Base-by-base conservation (phyloP, 176 grass and related monocot species). In the Phoenix roebelenii region DNA sequence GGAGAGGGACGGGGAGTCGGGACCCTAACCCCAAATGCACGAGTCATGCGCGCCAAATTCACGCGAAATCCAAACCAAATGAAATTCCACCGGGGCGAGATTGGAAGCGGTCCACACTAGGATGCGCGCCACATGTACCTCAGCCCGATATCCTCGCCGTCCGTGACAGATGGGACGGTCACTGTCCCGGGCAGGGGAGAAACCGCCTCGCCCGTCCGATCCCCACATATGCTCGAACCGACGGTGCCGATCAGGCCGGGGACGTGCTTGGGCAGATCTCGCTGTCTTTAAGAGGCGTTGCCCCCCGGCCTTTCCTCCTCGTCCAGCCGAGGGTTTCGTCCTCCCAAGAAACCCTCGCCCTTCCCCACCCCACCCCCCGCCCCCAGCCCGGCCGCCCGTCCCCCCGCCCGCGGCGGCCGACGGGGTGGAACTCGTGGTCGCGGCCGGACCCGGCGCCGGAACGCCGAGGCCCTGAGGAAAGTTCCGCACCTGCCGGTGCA, bases 101-200 rank as follows among this genome's bases (percentile, higher is more conserved):
- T 18, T 3, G 9, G 51, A 52, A 52, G 49, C 22, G 19, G n/a
- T 16, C 4, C 22, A 6, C 0, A 1, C 63, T n/a, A 44, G 22
- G 25, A 56, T 68, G 25, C 4, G 3, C 10, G 26, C 25, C 65
- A 56, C 65, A 28, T 22, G 65, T 35, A 15, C 7, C 51, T 1
- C 18, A 3, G 3, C 6, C 3, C 15, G 52, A n/a, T 25, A 56
- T 55, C 65, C 4, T 12, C 0, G 18, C 29, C 65, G 65, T 68
- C 65, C 52, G 51, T 68, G 25, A 48, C 65, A 22, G 53, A 2
- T 52, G 52, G 26, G 65, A n/a, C 65, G 49, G 49, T 52, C 49
- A 51, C 15, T 1, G 3, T 2, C 15, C 16, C 2, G 51, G 51
- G 18, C 51, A 68, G 25, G 5, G 0, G 14, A 24, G 24, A 18